A percentile compares a stretch with the other conserved stretches of the same genome.
Evolutionary conservation across 352 stramenopile species (phyloP).

Genomic region (Nothophytophthora sp.): DNA sequence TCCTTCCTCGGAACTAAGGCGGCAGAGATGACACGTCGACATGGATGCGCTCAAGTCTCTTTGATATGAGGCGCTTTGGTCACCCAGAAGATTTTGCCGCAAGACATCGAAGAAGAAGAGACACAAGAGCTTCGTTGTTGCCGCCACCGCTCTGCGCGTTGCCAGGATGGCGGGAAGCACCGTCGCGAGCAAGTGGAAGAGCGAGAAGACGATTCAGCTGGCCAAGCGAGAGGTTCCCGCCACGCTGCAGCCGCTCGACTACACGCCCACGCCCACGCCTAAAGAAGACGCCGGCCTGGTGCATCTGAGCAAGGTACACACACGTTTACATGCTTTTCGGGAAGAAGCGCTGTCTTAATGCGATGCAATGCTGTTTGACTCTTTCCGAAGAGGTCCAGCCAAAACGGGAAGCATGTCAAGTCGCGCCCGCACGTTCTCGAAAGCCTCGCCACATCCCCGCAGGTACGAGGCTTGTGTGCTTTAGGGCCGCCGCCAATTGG

Average conservation of each 20-base stretch:
- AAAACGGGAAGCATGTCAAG: slow-evolving; percentile 57
- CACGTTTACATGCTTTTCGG: neutral
- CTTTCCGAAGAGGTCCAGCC: slow-evolving; percentile 26
- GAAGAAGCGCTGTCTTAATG: slow-evolving; percentile 35
- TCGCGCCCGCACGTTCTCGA: slow-evolving; percentile 56
- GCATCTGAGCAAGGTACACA: slow-evolving; percentile 53
- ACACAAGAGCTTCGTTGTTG: slow-evolving; percentile 4
- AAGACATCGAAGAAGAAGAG: slow-evolving; percentile 5
- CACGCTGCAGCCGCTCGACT: slow-evolving; percentile 61
- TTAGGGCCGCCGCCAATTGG: no score
- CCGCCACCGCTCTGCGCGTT: neutral
- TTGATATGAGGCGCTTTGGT: no score
- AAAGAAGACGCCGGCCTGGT: slow-evolving; percentile 61
- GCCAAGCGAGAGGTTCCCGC: slow-evolving; percentile 43
- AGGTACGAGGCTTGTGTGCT: no score
- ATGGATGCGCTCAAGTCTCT: no score
- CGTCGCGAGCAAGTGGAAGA: slow-evolving; percentile 36
- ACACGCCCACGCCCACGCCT: slow-evolving; percentile 50
- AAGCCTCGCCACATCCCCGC: slow-evolving; percentile 42
- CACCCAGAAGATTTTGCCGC: no score
- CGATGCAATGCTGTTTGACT: slow-evolving; percentile 34
- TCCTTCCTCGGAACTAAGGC: no score
- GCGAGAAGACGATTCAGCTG: slow-evolving; percentile 32
- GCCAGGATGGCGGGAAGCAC: slow-evolving; percentile 27
- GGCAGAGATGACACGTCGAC: no score